Base-by-base conservation (phyloP, 2,329 filamentous ascomycete genomes). In the Tolypocladium pustulatum region DNA sequence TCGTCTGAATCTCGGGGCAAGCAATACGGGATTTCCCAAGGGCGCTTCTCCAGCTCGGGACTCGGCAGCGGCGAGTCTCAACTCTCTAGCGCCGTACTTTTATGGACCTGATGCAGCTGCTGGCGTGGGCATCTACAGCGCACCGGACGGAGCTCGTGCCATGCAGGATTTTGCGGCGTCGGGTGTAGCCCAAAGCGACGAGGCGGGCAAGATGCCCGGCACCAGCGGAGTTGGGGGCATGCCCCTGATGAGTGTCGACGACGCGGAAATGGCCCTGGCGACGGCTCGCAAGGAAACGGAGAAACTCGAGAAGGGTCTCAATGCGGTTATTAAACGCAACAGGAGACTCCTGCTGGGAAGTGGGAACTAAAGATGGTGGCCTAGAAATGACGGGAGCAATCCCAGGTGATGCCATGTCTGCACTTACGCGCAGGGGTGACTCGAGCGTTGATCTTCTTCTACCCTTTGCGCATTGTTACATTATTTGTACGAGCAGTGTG, bases 311-410 rank as follows among this genome's bases (percentile, higher is more conserved):
- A 86, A 84, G 75, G 81, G 75, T 52, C 70, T 88, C 58, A 82
- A 82, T 67, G 75, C 78, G 51, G 68, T 86, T 25, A 78, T 87
- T 58, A 82, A 81, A 72, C 81, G 80, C 68, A 88, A 88, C 66
- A 73, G 78, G 58, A 75, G 79, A 56, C 64, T 86, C 49, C 66
- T 85, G 37, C 64, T 81, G 3, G 75, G 75, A 30, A 61, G 65
- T 34, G 62, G 65, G 17, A 67, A 64, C 59, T 71, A 57, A 61
- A 22, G 6, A n/a, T 12, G 20, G 38, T 37, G 54, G 20, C 15
- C 10, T 12, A 10, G 30, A 52, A 52, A 7, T 3, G 30, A n/a
- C 13, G 30, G 46, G 49, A 52, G 27, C 9, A 34, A 32, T 20
- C 20, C 20, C 20, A n/a, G 3, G 20, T 32, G 17, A 52, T 32